Evolutionary conservation across 352 stramenopile genomes (phyloP), one percentile per base, ranked within the genome.

Genomic region (Halophytophthora polymorphica): DNA sequence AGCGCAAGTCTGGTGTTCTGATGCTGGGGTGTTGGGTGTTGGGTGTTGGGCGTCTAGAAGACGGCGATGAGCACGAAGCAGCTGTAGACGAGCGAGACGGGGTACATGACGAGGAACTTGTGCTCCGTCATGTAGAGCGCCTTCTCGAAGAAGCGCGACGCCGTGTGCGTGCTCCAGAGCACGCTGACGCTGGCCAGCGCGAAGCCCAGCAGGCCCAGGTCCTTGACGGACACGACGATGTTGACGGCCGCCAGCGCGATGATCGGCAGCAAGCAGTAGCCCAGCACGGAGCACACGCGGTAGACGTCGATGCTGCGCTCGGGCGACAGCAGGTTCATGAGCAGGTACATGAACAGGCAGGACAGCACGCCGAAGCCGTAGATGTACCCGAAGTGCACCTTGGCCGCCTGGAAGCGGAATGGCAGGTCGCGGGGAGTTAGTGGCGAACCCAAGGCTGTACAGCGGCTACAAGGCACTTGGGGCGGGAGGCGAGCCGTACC

Each of bases 1-100:
- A n/a, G n/a, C n/a, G n/a, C n/a, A n/a, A n/a, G n/a, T n/a, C n/a
- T n/a, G n/a, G n/a, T n/a, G n/a, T n/a, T n/a, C n/a, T n/a, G n/a
- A n/a, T n/a, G n/a, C n/a, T n/a, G n/a, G n/a, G n/a, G n/a, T n/a
- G n/a, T n/a, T n/a, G n/a, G n/a, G n/a, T n/a, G n/a, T n/a, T n/a
- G n/a, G n/a, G n/a, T n/a, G n/a, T n/a, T n/a, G 14, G 21, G 36
- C 15, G 42, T 47, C 56, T 85, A 99, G 73, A 99, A 99, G 36
- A 99, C 96, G 5, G 97, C 97, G 64, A 99, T 98, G 22, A 99
- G 92, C 36, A 98, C 96, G 80, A 99, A 99, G 68, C 91, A 97
- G 31, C 83, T 95, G 80, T 99, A 99, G 22, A 99, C 73, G 19
- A 99, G 71, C 19, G 93, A 89, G 51, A 97, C 88, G 5, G 97